A percentile compares a stretch with the other conserved stretches of the same genome.
Conservation (phyloP, 139 green algal species). For the Dunaliella primolecta region DNA sequence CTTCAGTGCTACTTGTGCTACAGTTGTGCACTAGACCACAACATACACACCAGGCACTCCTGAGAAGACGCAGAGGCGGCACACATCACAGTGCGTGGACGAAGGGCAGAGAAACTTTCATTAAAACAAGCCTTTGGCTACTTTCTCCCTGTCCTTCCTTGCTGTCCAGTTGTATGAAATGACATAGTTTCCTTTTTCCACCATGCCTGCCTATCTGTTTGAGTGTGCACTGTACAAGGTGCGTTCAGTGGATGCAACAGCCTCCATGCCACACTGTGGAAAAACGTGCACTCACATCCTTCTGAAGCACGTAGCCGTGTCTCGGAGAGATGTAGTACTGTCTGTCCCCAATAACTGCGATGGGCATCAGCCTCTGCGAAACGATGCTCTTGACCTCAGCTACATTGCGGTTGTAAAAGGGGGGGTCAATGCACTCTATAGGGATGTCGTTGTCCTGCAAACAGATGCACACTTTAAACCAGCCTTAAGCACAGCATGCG, state of each 20-base stretch:
- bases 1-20: no score
- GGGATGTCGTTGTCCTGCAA: constrained; percentile 59
- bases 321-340: constrained; percentile 66
- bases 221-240: neutral
- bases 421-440: constrained; percentile 44
- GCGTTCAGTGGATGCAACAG: no score
- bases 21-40: no score
- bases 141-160: no score
- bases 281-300: constrained; percentile 28
- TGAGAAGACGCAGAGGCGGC: no score
- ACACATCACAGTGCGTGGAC: no score
- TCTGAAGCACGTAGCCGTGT: constrained; percentile 47
- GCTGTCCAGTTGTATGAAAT: no score
- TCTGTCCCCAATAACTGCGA: constrained; percentile 47
- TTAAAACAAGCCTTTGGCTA: neutral
- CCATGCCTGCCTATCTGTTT: neutral
- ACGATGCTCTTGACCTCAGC: constrained; percentile 4
- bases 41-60: no score
- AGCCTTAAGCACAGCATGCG: no score
- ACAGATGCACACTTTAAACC: no score
- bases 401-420: constrained; percentile 36
- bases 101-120: no score
- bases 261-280: no score
- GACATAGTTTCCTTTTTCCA: neutral
- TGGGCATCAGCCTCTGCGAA: constrained; percentile 20